Base-by-base conservation (phyloP, 1,139 yeast genomes). In the Maudiozyma humilis region DNA sequence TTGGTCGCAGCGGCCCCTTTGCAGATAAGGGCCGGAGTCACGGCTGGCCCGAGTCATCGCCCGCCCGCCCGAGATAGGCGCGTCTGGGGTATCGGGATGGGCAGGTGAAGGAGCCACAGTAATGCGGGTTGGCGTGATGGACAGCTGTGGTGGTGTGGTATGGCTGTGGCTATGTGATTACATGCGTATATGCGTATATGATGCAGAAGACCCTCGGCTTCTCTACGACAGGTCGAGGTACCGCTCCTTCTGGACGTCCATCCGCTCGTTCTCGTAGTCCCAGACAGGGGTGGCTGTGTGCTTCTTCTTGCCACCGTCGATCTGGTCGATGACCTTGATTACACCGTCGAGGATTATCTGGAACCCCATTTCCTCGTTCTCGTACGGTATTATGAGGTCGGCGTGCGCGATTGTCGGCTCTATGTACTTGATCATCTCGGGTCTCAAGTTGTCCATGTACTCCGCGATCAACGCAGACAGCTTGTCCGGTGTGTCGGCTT, bases 331-430 rank as follows among this genome's bases (percentile, higher is more conserved):
- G 51, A 68, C 55, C 51, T 81, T 68, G 49, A 68, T 63, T 12
- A 86, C 67, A 1, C 95, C 95, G 57, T 85, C 91, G n/a, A 85
- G 78, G 10, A 88, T 74, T 47, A 88, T 70, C 7, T 72, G 68
- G 10, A 82, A 72, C 2, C 93, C 89, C 13, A 60, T 46, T 13
- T 43, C 42, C 25, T 57, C 63, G 38, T 52, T 52, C 14, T 87
- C 88, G 42, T 81, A 69, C 2, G 95, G 95, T 57, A 88, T 71
- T 36, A 88, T 77, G 14, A 87, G 78, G 60, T 88, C 96, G 1
- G 96, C 94, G 49, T 68, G 73, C 47, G 79, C 80, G 61, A 83
- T 82, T 2, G 96, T 86, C 30, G 85, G 87, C 38, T 73, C 73
- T 13, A 88, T 81, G 58, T 73, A 84, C 51, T 79, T 76, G 50